Evolutionary conservation across 2,329 filamentous ascomycete species (phyloP).

Genomic region (Penicillium sp.): DNA sequence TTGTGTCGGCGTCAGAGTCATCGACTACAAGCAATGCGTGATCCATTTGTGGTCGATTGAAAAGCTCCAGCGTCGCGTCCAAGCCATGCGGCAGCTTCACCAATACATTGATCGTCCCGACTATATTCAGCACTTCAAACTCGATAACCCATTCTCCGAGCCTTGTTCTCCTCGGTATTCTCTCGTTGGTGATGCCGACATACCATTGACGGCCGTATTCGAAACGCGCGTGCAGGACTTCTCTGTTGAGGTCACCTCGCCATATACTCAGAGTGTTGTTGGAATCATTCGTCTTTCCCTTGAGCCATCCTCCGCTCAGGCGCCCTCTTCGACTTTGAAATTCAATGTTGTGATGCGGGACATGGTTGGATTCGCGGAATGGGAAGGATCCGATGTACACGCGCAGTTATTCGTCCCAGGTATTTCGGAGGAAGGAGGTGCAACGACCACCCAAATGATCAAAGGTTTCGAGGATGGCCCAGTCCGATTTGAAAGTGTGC

Average conservation of each 20-base stretch:
- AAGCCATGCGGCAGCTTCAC: constrained; percentile 93
- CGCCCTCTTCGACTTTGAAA: constrained; percentile 86
- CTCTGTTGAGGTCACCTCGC: constrained; percentile 81
- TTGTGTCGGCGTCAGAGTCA: constrained; percentile 82
- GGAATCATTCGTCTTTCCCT: constrained; percentile 87
- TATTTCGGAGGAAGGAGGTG: constrained; percentile 81
- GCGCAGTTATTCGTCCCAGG: constrained; percentile 95
- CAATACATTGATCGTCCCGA: constrained; percentile 95
- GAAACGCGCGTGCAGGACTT: constrained; percentile 94
- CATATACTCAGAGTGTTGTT: constrained; percentile 84
- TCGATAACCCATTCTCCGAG: constrained; percentile 91
- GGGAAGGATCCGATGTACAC: constrained; percentile 92
- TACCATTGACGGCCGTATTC: constrained; percentile 88
- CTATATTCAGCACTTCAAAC: constrained; percentile 85
- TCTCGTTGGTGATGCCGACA: constrained; percentile 85
- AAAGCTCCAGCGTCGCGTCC: constrained; percentile 81
- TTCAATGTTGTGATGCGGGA: constrained; percentile 99
- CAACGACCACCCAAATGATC: constrained; percentile 93
- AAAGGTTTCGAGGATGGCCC: constrained; percentile 88
- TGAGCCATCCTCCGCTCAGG: constrained; percentile 88
- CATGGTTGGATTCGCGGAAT: constrained; percentile 87
- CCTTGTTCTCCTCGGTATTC: constrained; percentile 88
- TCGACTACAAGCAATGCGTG: constrained; percentile 82
- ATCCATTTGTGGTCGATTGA: constrained; percentile 92
- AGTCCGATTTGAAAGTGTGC: constrained; percentile 92